Conservation (phyloP, 2,329 filamentous ascomycete species). For the Pseudogymnoascus sp. region DNA sequence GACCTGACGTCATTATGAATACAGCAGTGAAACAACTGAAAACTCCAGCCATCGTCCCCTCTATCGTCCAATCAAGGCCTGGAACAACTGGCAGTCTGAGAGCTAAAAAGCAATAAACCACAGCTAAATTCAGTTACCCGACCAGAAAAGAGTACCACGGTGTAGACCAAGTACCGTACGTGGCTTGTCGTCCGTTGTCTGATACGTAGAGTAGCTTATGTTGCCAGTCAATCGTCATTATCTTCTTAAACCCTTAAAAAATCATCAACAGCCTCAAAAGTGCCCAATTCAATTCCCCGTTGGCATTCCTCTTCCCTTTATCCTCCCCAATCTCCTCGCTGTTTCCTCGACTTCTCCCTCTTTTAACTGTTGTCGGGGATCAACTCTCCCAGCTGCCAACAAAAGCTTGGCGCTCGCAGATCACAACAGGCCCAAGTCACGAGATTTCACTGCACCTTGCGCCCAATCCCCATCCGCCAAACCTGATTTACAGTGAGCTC, state of each 20-base stretch:
- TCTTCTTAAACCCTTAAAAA: conserved; percentile 4
- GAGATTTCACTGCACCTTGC: neutral
- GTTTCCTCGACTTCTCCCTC: neutral
- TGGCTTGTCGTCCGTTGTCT: neutral
- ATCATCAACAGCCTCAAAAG: conserved; percentile 5
- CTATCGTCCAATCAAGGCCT: neutral
- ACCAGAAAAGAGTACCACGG: neutral
- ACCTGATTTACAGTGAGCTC: conserved; percentile 7
- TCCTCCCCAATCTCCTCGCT: neutral
- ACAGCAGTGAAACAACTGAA: neutral
- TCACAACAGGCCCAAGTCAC: conserved; percentile 5
- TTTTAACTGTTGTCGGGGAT: neutral
- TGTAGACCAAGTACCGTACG: neutral
- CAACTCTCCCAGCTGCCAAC: neutral
- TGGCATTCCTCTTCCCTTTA: neutral
- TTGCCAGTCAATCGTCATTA: neutral
- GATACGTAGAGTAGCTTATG: neutral
- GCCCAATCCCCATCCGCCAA: conserved; percentile 3
- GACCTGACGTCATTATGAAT: conserved; percentile 4
- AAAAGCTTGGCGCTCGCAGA: neutral
- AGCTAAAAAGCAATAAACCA: neutral
- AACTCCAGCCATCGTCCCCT: neutral
- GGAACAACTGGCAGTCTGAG: neutral
- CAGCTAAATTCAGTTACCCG: conserved; percentile 6
- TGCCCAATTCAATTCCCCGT: neutral